Percentiles rank a stretch among this genome's conserved stretches.
These are phyloP conservation scores for Mycena epipterygia DNA, from an alignment of 768 basidiomycete genomes.

Conservation along the genomic window DNA sequence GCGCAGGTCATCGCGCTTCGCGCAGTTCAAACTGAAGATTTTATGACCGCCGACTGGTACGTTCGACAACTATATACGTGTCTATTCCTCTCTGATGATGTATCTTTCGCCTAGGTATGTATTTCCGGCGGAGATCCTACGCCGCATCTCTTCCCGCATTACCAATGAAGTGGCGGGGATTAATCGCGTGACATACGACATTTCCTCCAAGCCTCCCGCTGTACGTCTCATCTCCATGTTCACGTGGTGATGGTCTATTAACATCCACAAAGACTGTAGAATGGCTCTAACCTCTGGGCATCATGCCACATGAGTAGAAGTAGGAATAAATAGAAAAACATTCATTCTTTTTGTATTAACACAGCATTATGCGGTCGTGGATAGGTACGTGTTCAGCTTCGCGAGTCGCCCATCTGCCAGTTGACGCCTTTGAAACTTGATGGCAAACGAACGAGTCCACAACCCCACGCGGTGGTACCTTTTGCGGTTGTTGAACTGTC, in stretches of 20 bases:
- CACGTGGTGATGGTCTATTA: not conserved
- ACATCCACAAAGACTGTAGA: constrained; percentile 24
- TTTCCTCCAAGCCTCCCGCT: constrained; percentile 97
- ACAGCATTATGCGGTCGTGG: not conserved
- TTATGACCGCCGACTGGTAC: constrained; percentile 99
- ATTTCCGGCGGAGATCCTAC: constrained; percentile 93
- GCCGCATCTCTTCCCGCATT: constrained; percentile 94
- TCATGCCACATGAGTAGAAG: not conserved
- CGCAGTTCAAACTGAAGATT: constrained; percentile 98
- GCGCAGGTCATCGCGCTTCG: constrained; percentile 89
- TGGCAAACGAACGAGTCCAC: too few relatives aligned
- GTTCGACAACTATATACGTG: constrained; percentile 38
- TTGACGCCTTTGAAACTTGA: too few relatives aligned
- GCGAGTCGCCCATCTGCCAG: too few relatives aligned
- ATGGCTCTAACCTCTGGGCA: constrained; percentile 26
- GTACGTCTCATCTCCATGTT: constrained; percentile 56
- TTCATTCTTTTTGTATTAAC: not conserved
- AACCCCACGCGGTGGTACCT: too few relatives aligned
- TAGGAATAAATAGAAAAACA: not conserved
- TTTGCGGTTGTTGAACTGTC: too few relatives aligned
- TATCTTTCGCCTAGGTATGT: constrained; percentile 76
- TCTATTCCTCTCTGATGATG: constrained; percentile 29
- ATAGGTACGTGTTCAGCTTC: too few relatives aligned
- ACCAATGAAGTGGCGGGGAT: constrained; percentile 98
- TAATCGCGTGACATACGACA: constrained; percentile 96